Conservation (phyloP, 2,329 filamentous ascomycete species). For the Arthrocladium fulminans region DNA sequence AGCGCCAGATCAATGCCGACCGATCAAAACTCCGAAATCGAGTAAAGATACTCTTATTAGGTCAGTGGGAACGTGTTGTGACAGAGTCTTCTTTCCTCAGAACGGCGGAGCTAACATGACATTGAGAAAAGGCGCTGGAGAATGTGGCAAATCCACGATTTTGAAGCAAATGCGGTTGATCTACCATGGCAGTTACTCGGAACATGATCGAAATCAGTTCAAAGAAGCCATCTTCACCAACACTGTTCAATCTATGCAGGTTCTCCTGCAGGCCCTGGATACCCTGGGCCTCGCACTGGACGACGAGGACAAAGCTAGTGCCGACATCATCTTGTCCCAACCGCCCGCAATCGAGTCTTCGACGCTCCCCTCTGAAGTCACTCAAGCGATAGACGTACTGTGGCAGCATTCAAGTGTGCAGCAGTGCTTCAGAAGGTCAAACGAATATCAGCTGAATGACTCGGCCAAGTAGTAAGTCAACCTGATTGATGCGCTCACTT, state of each 20-base stretch:
- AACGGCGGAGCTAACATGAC: too few relatives aligned
- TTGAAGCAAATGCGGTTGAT: conserved; percentile 99
- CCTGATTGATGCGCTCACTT: conserved; percentile 24
- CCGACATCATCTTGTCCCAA: conserved; percentile 98
- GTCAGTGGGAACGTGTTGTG: conserved; percentile 48
- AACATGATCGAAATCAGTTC: conserved; percentile 67
- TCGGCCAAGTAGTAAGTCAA: conserved; percentile 84
- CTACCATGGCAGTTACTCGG: conserved; percentile 95
- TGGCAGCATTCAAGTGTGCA: conserved; percentile 92
- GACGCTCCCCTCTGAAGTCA: conserved; percentile 86
- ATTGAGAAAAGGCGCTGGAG: conserved; percentile 98
- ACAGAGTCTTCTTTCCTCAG: conserved; percentile 1
- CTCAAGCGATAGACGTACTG: conserved; percentile 79
- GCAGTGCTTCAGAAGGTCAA: conserved; percentile 88
- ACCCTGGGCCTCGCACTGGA: conserved; percentile 70
- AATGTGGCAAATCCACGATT: conserved; percentile 92
- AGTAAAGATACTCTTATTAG: conserved; percentile 99
- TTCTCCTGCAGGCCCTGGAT: conserved; percentile 61
- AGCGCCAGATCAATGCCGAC: conserved; percentile 97
- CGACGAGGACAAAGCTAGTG: conserved; percentile 91
- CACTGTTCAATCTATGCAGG: conserved; percentile 61
- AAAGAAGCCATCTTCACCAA: conserved; percentile 66
- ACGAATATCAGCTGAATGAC: conserved; percentile 94
- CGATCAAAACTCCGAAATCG: conserved; percentile 98
- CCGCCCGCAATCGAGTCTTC: conserved; percentile 94